Conservation (phyloP, 257 asterid species). For the Solanum pimpinellifolium region DNA sequence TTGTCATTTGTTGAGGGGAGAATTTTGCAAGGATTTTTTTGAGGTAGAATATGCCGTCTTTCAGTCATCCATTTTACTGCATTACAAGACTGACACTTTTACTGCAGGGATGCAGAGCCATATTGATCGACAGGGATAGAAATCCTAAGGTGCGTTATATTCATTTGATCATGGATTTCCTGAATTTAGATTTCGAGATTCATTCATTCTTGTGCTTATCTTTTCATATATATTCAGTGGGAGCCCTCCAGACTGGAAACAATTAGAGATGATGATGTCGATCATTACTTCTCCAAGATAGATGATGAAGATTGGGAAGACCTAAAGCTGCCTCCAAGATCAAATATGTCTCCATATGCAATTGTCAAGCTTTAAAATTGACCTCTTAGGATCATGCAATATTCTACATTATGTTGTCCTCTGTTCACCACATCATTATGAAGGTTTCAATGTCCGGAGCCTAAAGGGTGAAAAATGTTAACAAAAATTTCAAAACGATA, state of each 20-base stretch:
- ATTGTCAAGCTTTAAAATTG: conserved; percentile 38
- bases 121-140: conserved; percentile 54
- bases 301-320: conserved; percentile 50
- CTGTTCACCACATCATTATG: background rate
- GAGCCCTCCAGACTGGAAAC: conserved; percentile 45
- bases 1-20: background rate
- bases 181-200: background rate
- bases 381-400: background rate
- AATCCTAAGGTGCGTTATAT: conserved; percentile 48
- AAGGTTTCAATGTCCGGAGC: background rate
- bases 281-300: conserved; percentile 38
- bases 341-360: conserved; percentile 30
- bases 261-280: conserved; percentile 37
- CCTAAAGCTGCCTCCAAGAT: conserved; percentile 29
- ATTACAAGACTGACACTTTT: background rate
- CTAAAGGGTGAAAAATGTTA: too few relatives aligned
- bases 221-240: background rate
- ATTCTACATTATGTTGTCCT: background rate
- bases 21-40: conserved; percentile 2
- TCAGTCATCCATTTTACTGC: background rate
- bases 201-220: background rate
- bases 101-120: conserved; percentile 19
- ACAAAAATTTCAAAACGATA: too few relatives aligned
- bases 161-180: background rate
- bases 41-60: conserved; percentile 1